Base-by-base conservation (phyloP, 371 early-diverging fungal species). In the Mortierella sp. region DNA sequence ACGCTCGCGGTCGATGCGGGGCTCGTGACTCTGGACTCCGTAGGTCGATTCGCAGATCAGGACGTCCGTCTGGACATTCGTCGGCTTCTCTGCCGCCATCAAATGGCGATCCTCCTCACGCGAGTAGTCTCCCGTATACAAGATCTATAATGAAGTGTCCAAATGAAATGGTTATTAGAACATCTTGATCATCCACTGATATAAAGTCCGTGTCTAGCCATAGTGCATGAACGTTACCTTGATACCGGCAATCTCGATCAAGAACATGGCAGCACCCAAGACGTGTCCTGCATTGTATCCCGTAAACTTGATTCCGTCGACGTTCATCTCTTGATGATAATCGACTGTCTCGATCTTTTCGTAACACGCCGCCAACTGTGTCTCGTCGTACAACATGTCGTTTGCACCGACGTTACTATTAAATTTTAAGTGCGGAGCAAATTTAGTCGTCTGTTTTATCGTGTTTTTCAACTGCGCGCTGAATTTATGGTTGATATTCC, bases 71-170 rank as follows among this genome's bases (percentile, higher is more conserved):
- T 87, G 82, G 0, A 94, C 90, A 43, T 88, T 90, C 34, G 92
- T 92, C 0, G 99, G 99, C 50, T 93, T 91, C 78, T 99, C 99
- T 4, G 99, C 99, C 0, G 99, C 97, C 95, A 98, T 98, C 79
- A 99, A 92, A 88, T 99, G 99, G 19, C 99, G 92, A 91, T 99
- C 99, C 86, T 99, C 99, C 88, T 99, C 99, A 76, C 99, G 94
- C 41, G 98, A 98, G 86, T 99, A 99, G 86, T 99, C 99, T 45
- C 99, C 99, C 1, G 99, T 99, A 86, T 99, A 99, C 22, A 99
- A 91, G 5, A 99, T 87, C 88, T 87, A 73, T n/a, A 22, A 50
- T 4, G 40, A 34, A 13, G 8, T 29, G n/a, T 19, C n/a, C 22
- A 55, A 31, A 31, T 55, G 14, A 5, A 6, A 16, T n/a, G 13